Evolutionary conservation across 257 asterid genomes (phyloP).

Genomic region (Solanum habrochaites): DNA sequence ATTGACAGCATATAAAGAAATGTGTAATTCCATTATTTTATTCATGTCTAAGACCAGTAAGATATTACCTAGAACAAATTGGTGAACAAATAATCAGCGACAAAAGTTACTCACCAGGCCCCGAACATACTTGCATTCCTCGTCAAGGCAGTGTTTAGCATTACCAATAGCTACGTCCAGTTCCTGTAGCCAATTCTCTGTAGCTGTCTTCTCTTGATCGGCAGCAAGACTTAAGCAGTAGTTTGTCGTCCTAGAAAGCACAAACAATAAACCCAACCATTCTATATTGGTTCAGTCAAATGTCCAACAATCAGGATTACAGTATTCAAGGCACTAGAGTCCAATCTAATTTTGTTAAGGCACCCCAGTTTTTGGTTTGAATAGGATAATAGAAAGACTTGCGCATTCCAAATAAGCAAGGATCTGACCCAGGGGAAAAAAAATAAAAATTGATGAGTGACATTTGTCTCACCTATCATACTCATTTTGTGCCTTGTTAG

Average conservation of each 20-base stretch:
- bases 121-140: conserved; percentile 84
- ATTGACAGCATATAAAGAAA: neutral
- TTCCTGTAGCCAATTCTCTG: conserved; percentile 85
- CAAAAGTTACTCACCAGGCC: conserved; percentile 72
- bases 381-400: neutral
- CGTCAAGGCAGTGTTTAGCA: conserved; percentile 71
- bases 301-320: neutral
- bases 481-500: conserved; percentile 85
- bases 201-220: conserved; percentile 79
- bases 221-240: conserved; percentile 78
- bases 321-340: neutral
- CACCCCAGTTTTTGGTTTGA: neutral
- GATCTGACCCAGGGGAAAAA: neutral
- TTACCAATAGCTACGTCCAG: conserved; percentile 53
- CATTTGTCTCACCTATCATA: conserved; percentile 62
- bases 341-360: neutral
- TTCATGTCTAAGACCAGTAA: neutral
- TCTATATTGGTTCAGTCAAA: neutral
- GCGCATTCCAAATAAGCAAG: neutral
- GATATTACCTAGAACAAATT: neutral
- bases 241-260: conserved; percentile 70
- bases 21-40: neutral
- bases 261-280: conserved; percentile 1
- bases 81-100: neutral
- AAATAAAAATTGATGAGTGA: neutral